phyloP scores from a whole-genome alignment of 2,329 filamentous ascomycete genomes.

The Aspergillus sp. region DNA sequence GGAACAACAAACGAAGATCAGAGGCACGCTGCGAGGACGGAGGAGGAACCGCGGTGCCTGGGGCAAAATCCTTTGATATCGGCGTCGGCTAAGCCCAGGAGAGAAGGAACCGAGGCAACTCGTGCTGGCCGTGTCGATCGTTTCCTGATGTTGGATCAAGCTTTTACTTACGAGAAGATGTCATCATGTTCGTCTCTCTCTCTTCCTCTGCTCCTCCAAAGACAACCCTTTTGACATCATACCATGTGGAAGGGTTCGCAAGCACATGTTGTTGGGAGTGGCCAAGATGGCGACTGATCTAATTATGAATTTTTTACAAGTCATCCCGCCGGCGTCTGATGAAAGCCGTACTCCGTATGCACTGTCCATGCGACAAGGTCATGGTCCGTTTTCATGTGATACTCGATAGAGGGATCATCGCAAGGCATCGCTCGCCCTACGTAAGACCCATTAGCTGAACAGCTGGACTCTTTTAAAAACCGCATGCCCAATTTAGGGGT shows the following conservation, averaged over 20 bases:
- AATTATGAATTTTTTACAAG: not conserved
- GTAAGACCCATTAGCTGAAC: not conserved
- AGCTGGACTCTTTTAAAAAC: not conserved
- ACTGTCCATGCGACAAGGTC: too few relatives aligned
- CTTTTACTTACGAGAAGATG: not conserved
- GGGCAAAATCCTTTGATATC: not conserved
- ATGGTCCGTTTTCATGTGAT: too few relatives aligned
- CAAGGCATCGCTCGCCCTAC: too few relatives aligned
- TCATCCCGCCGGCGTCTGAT: too few relatives aligned
- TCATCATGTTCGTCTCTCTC: not conserved
- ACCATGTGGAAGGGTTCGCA: not conserved
- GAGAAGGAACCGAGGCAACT: not conserved
- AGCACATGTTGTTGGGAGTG: not conserved
- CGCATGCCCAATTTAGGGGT: not conserved
- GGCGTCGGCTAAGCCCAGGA: not conserved
- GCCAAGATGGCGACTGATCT: not conserved
- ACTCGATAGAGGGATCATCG: too few relatives aligned
- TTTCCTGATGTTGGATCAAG: not conserved
- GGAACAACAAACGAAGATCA: too few relatives aligned
- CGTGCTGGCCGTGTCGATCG: not conserved
- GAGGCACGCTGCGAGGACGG: too few relatives aligned
- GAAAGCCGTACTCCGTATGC: too few relatives aligned
- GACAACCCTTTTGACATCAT: not conserved
- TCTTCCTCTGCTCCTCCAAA: not conserved
- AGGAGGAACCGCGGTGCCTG: too few relatives aligned